Conservation (phyloP, 2,329 filamentous ascomycete genomes). For the Gnomoniopsis smithogilvyi region DNA sequence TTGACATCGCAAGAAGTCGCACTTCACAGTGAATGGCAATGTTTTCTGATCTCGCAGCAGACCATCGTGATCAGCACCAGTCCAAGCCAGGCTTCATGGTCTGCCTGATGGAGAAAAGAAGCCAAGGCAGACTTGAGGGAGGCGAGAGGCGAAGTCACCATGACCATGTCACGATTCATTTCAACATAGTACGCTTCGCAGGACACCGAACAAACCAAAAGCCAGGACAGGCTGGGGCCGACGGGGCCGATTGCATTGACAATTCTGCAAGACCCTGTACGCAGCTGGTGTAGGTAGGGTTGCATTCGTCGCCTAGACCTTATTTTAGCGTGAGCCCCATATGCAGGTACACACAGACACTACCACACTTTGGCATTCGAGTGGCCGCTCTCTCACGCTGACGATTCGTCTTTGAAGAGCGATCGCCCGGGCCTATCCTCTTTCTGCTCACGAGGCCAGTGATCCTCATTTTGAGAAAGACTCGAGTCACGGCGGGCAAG, state of each 20-base stretch:
- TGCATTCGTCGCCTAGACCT: not conserved
- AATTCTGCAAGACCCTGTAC: not conserved
- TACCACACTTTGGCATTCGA: not conserved
- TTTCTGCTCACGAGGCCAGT: not conserved
- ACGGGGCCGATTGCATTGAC: not conserved
- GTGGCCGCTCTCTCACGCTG: not conserved
- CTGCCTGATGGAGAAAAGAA: no score
- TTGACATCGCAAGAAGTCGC: no score
- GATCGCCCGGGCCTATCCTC: not conserved
- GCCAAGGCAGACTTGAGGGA: no score
- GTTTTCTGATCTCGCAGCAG: no score
- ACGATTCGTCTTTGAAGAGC: not conserved
- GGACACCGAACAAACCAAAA: no score
- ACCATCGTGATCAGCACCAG: no score
- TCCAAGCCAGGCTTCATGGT: no score
- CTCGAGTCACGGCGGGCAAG: not conserved
- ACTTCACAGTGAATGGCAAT: no score
- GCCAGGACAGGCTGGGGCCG: not conserved
- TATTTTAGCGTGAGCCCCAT: not conserved
- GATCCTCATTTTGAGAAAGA: not conserved
- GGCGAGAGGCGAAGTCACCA: no score
- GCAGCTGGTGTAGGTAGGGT: not conserved
- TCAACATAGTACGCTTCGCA: no score
- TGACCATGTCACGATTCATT: no score
- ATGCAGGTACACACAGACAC: constrained; percentile 2